These are phyloP conservation scores for Aspergillus spinulosporus DNA, from an alignment of 2,329 filamentous ascomycete genomes.

Conservation along the genomic window DNA sequence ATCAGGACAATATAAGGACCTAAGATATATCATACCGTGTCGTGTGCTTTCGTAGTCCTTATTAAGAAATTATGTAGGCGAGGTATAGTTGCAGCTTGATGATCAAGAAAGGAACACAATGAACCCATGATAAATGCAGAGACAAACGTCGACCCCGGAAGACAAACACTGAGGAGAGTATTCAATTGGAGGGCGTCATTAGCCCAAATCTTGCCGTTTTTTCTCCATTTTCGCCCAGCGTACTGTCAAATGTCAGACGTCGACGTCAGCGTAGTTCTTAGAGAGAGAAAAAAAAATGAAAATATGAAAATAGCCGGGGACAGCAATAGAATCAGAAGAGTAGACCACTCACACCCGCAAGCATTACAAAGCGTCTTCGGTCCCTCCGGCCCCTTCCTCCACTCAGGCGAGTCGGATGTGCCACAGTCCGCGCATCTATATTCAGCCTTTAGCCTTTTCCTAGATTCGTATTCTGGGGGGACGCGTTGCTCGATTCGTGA, in stretches of 20 bases:
- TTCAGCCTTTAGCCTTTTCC: conserved; percentile 87
- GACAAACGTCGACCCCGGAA: too few species aligned
- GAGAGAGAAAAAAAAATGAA: neutral
- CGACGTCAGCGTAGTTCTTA: neutral
- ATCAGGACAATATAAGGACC: too few species aligned
- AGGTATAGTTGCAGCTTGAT: too few species aligned
- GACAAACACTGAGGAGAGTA: too few species aligned
- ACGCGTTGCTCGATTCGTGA: conserved; percentile 53
- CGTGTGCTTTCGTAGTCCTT: too few species aligned
- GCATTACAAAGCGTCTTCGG: conserved; percentile 96
- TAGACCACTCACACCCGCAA: conserved; percentile 67
- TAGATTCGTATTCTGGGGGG: conserved; percentile 67
- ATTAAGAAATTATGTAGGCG: too few species aligned
- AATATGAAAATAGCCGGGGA: neutral
- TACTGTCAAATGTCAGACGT: conserved; percentile 37
- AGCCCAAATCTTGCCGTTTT: conserved; percentile 52
- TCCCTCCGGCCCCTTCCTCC: conserved; percentile 89
- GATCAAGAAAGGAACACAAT: too few species aligned
- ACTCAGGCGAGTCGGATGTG: conserved; percentile 91
- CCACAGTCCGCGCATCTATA: conserved; percentile 96
- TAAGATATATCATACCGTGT: too few species aligned
- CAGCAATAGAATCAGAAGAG: neutral
- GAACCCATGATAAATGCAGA: too few species aligned
- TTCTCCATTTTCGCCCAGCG: conserved; percentile 73
- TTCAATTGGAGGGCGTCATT: neutral